Evolutionary conservation across 208 protist genomes (phyloP).

Genomic region (Crithidia bombi): DNA sequence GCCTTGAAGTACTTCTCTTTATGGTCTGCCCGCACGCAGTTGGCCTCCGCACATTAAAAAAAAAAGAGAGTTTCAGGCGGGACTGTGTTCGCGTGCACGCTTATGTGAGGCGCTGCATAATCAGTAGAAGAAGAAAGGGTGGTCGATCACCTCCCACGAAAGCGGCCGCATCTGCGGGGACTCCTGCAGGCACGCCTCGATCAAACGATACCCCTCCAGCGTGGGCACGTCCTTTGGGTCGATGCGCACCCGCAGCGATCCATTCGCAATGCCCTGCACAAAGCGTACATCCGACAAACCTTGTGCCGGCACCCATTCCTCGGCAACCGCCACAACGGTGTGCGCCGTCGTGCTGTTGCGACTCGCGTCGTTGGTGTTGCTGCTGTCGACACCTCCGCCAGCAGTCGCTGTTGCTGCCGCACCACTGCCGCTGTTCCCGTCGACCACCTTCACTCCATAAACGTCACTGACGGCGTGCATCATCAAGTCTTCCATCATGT

Average conservation of each 20-base stretch:
- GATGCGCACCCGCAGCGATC: conserved; percentile 30
- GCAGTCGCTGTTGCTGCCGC: too few relatives aligned
- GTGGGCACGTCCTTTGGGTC: conserved; percentile 19
- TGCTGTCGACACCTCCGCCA: too few relatives aligned
- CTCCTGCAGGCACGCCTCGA: conserved; percentile 43
- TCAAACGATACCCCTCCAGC: conserved; percentile 47
- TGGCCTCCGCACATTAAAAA: too few relatives aligned
- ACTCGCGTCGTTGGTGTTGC: background rate
- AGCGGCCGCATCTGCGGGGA: conserved; percentile 42
- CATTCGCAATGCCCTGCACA: conserved; percentile 40
- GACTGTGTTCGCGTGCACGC: too few relatives aligned
- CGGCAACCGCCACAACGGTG: background rate
- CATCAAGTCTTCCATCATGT: background rate
- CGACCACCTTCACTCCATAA: background rate
- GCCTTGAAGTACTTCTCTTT: too few relatives aligned
- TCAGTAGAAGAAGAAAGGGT: conserved; percentile 51
- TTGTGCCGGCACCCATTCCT: conserved; percentile 17
- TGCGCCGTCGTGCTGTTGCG: background rate
- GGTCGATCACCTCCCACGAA: conserved; percentile 48
- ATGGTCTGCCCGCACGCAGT: too few relatives aligned
- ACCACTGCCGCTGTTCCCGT: background rate
- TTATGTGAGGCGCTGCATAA: too few relatives aligned
- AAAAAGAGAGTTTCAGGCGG: too few relatives aligned
- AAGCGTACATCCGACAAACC: conserved; percentile 38
- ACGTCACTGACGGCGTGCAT: conserved; percentile 8